phyloP scores from a whole-genome alignment of 208 protist genomes.

The Trypanosoma mega region DNA sequence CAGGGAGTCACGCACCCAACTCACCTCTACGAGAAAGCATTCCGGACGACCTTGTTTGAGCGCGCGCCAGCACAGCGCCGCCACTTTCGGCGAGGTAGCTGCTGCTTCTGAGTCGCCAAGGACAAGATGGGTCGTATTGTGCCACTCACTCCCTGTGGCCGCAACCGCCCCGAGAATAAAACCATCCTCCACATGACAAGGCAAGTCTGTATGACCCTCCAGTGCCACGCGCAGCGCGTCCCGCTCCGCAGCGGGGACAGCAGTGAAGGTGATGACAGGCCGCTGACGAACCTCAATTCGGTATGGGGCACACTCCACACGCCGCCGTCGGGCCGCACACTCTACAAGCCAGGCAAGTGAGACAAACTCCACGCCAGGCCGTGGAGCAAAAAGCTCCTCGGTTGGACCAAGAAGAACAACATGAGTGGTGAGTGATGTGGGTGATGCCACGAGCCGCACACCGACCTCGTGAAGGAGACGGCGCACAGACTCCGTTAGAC shows the following conservation, averaged over 20 bases:
- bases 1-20: slow-evolving; percentile 55
- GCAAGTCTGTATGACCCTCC: slow-evolving; percentile 20
- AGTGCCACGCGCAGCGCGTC: slow-evolving; percentile 29
- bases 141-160: not conserved
- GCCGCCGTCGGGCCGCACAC: slow-evolving; percentile 33
- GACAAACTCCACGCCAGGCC: slow-evolving; percentile 57
- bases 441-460: not conserved
- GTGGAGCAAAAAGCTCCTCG: slow-evolving; percentile 36
- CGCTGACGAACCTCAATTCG: slow-evolving; percentile 31
- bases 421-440: slow-evolving; percentile 47
- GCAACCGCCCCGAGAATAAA: slow-evolving; percentile 30
- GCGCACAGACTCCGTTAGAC: slow-evolving; percentile 10
- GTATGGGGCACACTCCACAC: slow-evolving; percentile 38
- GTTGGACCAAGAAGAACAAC: slow-evolving; percentile 27
- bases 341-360: slow-evolving; percentile 50
- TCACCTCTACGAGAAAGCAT: slow-evolving; percentile 51
- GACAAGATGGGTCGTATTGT: slow-evolving; percentile 60
- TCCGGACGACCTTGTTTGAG: slow-evolving; percentile 11
- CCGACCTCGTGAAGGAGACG: slow-evolving; percentile 1
- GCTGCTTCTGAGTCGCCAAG: slow-evolving; percentile 13
- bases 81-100: slow-evolving; percentile 33
- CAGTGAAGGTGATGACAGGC: slow-evolving; percentile 54
- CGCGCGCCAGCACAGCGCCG: slow-evolving; percentile 23
- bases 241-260: slow-evolving; percentile 32
- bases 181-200: slow-evolving; percentile 39